phyloP scores from a whole-genome alignment of 1,284 basidiomycete species.

The Ustanciosporium gigantosporum region DNA sequence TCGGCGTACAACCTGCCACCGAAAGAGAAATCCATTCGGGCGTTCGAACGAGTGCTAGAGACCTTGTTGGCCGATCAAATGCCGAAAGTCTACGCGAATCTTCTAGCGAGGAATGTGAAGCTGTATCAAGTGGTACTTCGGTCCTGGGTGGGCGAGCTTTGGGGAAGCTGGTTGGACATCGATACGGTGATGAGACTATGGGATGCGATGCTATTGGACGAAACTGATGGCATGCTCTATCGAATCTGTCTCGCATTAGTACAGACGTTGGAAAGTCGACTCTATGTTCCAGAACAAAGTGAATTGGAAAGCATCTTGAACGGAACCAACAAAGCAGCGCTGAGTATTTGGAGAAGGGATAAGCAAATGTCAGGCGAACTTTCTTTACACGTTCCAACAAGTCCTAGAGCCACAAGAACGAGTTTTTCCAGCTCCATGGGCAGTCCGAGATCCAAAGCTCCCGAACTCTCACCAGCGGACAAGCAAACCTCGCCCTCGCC shows the following conservation, averaged over 20 bases:
- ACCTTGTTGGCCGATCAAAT: slow-evolving; percentile 87
- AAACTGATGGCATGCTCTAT: slow-evolving; percentile 48
- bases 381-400: slow-evolving; percentile 1
- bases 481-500: not conserved
- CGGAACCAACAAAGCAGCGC: slow-evolving; percentile 46
- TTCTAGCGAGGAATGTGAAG: slow-evolving; percentile 41
- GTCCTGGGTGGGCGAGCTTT: slow-evolving; percentile 46
- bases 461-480: not conserved
- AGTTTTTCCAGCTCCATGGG: not conserved
- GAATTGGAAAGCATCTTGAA: slow-evolving; percentile 44
- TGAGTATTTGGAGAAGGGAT: slow-evolving; percentile 48
- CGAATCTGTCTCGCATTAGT: slow-evolving; percentile 50
- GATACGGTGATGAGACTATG: slow-evolving; percentile 52
- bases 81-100: slow-evolving; percentile 74
- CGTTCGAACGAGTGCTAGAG: slow-evolving; percentile 76
- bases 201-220: slow-evolving; percentile 54
- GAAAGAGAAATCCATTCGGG: slow-evolving; percentile 25
- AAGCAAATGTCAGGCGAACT: slow-evolving; percentile 16
- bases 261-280: slow-evolving; percentile 43
- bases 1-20: slow-evolving; percentile 8
- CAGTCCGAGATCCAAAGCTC: not conserved
- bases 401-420: not conserved
- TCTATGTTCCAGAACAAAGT: slow-evolving; percentile 48
- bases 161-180: slow-evolving; percentile 45
- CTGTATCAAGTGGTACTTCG: slow-evolving; percentile 35